A percentile compares a stretch with the other conserved stretches of the same genome.
These are phyloP conservation scores for Phragmites australis DNA, from an alignment of 176 grass and related monocot species.

Conservation along the genomic window DNA sequence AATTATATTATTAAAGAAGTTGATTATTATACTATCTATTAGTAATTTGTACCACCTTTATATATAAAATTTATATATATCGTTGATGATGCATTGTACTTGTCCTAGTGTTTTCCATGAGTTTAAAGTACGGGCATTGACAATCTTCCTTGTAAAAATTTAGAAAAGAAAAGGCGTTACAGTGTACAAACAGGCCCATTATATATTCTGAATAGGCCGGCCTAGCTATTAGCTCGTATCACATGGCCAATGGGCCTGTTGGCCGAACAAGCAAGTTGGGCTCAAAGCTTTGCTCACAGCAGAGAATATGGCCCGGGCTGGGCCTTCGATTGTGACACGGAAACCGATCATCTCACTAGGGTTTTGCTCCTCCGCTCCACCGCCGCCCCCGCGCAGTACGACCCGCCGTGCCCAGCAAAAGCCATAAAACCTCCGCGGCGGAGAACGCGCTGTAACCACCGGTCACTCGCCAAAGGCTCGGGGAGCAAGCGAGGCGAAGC, in stretches of 20 bases:
- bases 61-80: no score
- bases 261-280: background rate
- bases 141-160: no score
- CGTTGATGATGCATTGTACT: no score
- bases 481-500: conserved; percentile 39
- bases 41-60: no score
- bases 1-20: no score
- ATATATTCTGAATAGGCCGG: background rate
- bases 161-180: no score
- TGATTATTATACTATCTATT: no score
- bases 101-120: no score
- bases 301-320: background rate
- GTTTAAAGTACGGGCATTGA: no score
- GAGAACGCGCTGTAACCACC: background rate
- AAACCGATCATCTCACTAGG: conserved; percentile 6
- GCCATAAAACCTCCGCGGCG: background rate
- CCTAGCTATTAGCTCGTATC: background rate
- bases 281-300: background rate
- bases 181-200: background rate
- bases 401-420: background rate
- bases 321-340: background rate
- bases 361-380: background rate
- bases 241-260: background rate
- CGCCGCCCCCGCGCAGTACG: conserved; percentile 26
- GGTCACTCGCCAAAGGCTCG: background rate